Evolutionary conservation across 352 stramenopile species (phyloP), one percentile per base, ranked within the genome.

Genomic region (Saprolegnia diclina): DNA sequence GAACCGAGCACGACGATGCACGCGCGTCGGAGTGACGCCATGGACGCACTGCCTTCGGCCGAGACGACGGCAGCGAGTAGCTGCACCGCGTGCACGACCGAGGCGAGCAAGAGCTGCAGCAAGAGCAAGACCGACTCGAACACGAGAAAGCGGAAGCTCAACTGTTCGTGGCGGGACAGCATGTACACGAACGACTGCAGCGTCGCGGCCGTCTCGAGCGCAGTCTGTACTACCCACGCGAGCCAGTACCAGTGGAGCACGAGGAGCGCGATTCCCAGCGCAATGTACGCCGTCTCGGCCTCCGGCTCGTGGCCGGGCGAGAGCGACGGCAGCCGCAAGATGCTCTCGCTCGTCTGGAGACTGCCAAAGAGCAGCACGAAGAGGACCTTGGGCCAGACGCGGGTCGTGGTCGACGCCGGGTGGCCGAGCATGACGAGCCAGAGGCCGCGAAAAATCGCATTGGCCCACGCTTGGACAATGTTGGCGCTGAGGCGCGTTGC

Each of bases 121-220:
- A 92, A 73, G 65, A 96, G 83, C 9, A 94, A 56, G 21, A 91
- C 59, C 10, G 82, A 89, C 72, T 92, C 80, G 4, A 94, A 71
- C 19, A 89, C 80, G 16, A 94, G 65, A 64, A 94, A 96, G 14
- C 88, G 84, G 65, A 91, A 96, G 45, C 87, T 94, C 7, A 96
- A 74, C 56, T 96, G 88, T 74, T 93, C 84, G 54, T 88, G 91
- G 4, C 88, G 87, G 22, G 85, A 90, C 5, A 81, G 79, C 82
- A 96, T 94, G 72, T 96, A 96, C 29, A 83, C 79, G 6, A 96
- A 63, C 19, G 73, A 73, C 14, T 86, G 87, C 22, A 96, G n/a
- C 48, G 90, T 76, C 5, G 72, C 69, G 0, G 80, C 76, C 0
- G 86, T 90, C 61, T 77, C 72, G 54, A 75, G 81, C 19, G 80